These are phyloP conservation scores for Pichia scutulata DNA, from an alignment of 805 yeast species.

Conservation along the genomic window DNA sequence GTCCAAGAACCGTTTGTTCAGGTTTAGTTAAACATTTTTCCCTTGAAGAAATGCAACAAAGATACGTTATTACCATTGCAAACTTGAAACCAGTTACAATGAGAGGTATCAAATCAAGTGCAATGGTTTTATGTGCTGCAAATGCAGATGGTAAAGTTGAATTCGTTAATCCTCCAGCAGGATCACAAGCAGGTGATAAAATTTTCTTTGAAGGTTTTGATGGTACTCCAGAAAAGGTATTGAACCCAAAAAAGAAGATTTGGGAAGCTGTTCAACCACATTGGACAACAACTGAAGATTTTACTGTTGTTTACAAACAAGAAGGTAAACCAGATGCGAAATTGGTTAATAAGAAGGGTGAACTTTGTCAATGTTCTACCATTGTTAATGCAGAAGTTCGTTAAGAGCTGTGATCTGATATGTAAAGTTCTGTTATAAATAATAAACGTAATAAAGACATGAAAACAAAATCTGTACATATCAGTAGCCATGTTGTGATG, in stretches of 20 bases:
- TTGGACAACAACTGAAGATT: conserved; percentile 70
- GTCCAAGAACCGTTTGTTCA: conserved; percentile 97
- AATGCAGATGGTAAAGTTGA: conserved; percentile 64
- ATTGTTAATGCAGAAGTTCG: conserved; percentile 75
- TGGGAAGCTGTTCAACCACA: conserved; percentile 94
- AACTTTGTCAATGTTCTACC: conserved; percentile 64
- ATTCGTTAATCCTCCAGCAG: conserved; percentile 91
- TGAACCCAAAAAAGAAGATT: conserved; percentile 96
- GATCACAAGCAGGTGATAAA: conserved; percentile 92
- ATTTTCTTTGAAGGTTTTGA: conserved; percentile 88
- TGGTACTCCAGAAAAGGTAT: conserved; percentile 80
- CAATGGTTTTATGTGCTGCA: conserved; percentile 96
- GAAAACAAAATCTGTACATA: neutral
- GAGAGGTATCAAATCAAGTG: conserved; percentile 94
- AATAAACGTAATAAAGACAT: neutral
- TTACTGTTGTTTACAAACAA: conserved; percentile 71
- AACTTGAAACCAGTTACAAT: conserved; percentile 95
- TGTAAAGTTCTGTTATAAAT: neutral
- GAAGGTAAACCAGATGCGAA: conserved; percentile 68
- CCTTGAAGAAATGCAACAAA: conserved; percentile 91
- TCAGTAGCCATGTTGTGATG: no score
- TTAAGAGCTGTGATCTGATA: conserved; percentile 27
- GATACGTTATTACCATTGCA: conserved; percentile 85
- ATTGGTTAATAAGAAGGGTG: conserved; percentile 76
- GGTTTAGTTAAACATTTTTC: conserved; percentile 89